Evolutionary conservation across 2,329 filamentous ascomycete genomes (phyloP), one percentile per base, ranked within the genome.

Genomic region (Fusarium odoratissimum): DNA sequence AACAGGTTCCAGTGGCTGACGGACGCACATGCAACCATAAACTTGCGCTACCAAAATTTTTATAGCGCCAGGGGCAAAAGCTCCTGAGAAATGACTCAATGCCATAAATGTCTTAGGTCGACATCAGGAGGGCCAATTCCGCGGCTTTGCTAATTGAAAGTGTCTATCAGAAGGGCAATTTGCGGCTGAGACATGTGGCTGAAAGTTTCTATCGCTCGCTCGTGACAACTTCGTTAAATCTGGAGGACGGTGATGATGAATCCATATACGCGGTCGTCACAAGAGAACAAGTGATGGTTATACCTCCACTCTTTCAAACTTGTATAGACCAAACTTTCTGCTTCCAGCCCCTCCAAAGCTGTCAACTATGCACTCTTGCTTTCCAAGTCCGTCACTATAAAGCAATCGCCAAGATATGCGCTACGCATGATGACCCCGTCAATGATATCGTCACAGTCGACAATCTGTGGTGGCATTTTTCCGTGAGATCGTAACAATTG

Each of bases 401-500:
- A 49, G 30, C 21, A 23, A 19, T 23, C 16, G 3, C n/a, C 30
- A 33, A 14, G 5, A 19, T 19, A 19, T 23, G 7, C 30, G 7
- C 21, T 49, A n/a, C 8, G 13, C 19, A 21, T 8, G 11, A 46
- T 21, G 25, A 13, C 25, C 23, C 16, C 25, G 8, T 21, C 8
- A 30, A 4, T 14, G 19, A 28, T 13, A 12, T 46, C 19, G 12
- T 30, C 25, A 46, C 44, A 6, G 12, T 30, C 12, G 13, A 30
- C 12, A 21, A 30, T 21, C 4, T 12, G 19, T 14, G 12, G 8
- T 8, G 25, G 6, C 6, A 8, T 8, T 46, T 45, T 28, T 19
- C 17, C 17, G 5, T 9, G 23, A 25, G 25, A 13, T 21, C 5
- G 5, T 3, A 4, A 28, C 3, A 4, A 45, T 17, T 23, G 1